Base-by-base conservation (phyloP, 2,329 filamentous ascomycete genomes). In the Aspergillus fumigatiaffinis region DNA sequence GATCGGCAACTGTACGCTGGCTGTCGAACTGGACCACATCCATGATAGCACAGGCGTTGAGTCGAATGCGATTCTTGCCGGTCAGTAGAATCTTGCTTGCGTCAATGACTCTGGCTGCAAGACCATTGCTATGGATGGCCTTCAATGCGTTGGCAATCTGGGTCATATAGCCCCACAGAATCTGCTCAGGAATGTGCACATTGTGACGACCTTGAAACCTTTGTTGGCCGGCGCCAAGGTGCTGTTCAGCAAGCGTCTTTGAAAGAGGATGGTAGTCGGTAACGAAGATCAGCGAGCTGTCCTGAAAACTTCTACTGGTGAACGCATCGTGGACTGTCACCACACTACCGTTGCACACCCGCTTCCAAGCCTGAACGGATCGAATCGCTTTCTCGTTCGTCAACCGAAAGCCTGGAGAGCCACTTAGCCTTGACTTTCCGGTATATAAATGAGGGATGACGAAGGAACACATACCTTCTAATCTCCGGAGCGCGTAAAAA, bases 221-320 rank as follows among this genome's bases (percentile, higher is more conserved):
- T 42, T 67, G 73, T 41, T 67, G 73, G 44, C 73, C 71, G 44
- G 69, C 68, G 44, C 73, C 72, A 50, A 79, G 63, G 55, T 97
- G 90, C 66, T 90, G 85, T 68, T 97, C 93, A 35, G 88, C 85
- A 25, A 99, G 82, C 0, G 93, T 96, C 74, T 94, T 95, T 2
- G 93, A 91, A 21, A 94, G 81, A 1, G 94, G 93, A 68, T 94
- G 90, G 69, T 96, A 99, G 72, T 96, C 91, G 60, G 91, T 94
- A 25, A 96, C 92, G 68, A 99, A 89, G 51, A 99, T 89, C 54
- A 99, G 82, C 3, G 94, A 97, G 74, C 91, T 96, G 72, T 97
- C 94, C 55, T 91, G 91, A 73, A 99, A 99, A 26, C 89, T 90
- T 60, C 92, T 83, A 12, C 91, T 95, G 0, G 94, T 99, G 68